Percentiles rank a stretch among this genome's conserved stretches.
These are phyloP conservation scores for Hysterangium stoloniferum DNA, from an alignment of 768 basidiomycete genomes.

Conservation along the genomic window DNA sequence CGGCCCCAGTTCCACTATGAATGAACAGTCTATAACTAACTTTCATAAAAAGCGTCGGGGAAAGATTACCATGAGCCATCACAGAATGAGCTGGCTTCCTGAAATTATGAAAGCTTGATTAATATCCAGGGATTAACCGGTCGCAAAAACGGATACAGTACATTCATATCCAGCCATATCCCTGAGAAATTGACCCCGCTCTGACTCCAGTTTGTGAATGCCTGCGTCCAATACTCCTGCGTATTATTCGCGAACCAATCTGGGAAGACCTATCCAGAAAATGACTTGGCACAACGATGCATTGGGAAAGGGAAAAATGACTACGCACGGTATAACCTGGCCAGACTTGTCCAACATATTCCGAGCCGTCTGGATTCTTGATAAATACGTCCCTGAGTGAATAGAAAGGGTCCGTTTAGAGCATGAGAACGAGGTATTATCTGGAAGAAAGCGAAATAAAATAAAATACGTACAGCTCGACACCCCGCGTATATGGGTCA, in stretches of 20 bases:
- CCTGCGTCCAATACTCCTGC: constrained; percentile 53
- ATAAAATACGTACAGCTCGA: constrained; percentile 38
- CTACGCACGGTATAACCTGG: constrained; percentile 57
- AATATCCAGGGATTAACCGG: background rate
- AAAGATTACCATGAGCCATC: constrained; percentile 44
- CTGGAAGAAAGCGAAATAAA: background rate
- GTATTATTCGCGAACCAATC: constrained; percentile 54
- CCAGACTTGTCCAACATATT: constrained; percentile 73
- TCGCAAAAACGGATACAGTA: background rate
- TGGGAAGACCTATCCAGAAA: constrained; percentile 38
- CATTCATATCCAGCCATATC: constrained; percentile 65
- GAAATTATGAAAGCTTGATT: background rate
- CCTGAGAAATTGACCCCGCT: constrained; percentile 53
- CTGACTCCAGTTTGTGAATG: constrained; percentile 45
- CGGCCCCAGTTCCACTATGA: constrained; percentile 46
- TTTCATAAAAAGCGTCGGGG: constrained; percentile 3
- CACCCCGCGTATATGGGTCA: constrained; percentile 56
- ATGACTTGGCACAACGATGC: background rate
- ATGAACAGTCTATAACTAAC: constrained; percentile 3
- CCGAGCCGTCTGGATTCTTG: constrained; percentile 65
- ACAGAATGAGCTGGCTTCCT: constrained; percentile 56
- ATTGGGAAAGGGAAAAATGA: background rate
- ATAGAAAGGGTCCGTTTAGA: no score
- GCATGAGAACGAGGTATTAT: background rate
- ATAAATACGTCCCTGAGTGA: constrained; percentile 54